These are phyloP conservation scores for Clonostachys solani DNA, from an alignment of 2,329 filamentous ascomycete genomes.

Conservation along the genomic window DNA sequence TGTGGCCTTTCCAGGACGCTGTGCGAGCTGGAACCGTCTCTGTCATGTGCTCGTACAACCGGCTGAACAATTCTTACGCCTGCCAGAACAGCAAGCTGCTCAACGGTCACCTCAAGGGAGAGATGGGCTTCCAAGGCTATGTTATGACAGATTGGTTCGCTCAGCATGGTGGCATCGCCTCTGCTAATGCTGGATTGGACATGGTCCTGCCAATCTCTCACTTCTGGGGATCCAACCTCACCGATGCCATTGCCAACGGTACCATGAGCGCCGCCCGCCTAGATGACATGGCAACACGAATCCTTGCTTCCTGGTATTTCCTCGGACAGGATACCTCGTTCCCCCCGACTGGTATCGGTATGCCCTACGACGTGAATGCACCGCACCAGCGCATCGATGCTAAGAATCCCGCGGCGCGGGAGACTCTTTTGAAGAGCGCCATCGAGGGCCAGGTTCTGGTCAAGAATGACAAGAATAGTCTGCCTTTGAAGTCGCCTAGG, in stretches of 20 bases:
- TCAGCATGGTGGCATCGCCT: constrained; percentile 59
- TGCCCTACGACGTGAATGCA: constrained; percentile 40
- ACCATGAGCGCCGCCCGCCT: constrained; percentile 50
- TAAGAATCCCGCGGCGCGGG: constrained; percentile 35
- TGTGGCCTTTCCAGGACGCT: constrained; percentile 69
- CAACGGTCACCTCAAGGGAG: constrained; percentile 63
- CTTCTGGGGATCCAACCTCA: constrained; percentile 49
- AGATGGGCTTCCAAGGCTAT: constrained; percentile 58
- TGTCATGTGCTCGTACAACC: constrained; percentile 64
- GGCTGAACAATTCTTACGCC: constrained; percentile 66
- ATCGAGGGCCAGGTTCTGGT: constrained; percentile 61
- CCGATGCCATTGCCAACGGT: constrained; percentile 55
- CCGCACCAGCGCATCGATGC: constrained; percentile 52
- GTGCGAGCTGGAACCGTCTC: constrained; percentile 54
- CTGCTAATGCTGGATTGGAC: constrained; percentile 63
- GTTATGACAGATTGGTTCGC: constrained; percentile 66
- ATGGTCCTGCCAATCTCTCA: constrained; percentile 59
- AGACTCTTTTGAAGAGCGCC: constrained; percentile 46
- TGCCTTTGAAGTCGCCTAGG: constrained; percentile 47
- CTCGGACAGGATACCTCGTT: constrained; percentile 46
- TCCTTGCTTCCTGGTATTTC: constrained; percentile 52
- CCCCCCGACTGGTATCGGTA: constrained; percentile 41
- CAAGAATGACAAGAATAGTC: constrained; percentile 52
- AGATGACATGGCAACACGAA: constrained; percentile 54
- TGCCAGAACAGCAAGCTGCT: constrained; percentile 66